Evolutionary conservation across 371 early-diverging fungal genomes (phyloP).

Genomic region (Globomyces sp.): DNA sequence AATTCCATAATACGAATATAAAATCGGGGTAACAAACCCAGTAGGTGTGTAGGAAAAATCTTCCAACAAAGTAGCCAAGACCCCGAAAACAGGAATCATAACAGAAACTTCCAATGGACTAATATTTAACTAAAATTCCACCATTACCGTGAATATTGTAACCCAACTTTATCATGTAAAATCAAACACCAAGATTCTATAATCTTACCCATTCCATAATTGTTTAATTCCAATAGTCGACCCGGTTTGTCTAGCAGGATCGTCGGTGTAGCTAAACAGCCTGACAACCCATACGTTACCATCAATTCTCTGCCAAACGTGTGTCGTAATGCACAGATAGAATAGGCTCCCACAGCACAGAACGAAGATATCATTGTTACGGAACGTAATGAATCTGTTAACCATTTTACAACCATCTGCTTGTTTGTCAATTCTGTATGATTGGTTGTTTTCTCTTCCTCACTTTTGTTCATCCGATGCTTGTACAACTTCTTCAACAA

Average conservation of each 20-base stretch:
- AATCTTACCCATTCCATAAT: conserved; percentile 4
- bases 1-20: conserved; percentile 7
- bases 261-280: conserved; percentile 5
- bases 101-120: conserved; percentile 4
- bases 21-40: conserved; percentile 3
- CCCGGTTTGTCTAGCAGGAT: conserved; percentile 15
- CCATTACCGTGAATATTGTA: neutral
- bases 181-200: neutral
- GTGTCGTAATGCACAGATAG: neutral
- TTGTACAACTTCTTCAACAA: too few relatives aligned
- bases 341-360: neutral
- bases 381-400: too few relatives aligned
- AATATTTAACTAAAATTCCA: neutral
- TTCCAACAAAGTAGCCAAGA: conserved; percentile 1
- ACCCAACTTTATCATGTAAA: neutral
- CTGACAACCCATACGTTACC: conserved; percentile 2
- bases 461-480: too few relatives aligned
- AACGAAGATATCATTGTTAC: too few relatives aligned
- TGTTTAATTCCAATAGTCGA: conserved; percentile 10
- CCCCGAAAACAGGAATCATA: conserved; percentile 8
- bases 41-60: conserved; percentile 3
- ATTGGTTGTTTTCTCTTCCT: too few relatives aligned
- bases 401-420: too few relatives aligned
- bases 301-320: conserved; percentile 8
- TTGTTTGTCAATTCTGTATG: too few relatives aligned